Conservation (phyloP, 495 filamentous ascomycete species). For the Penicillium ochrochloron region DNA sequence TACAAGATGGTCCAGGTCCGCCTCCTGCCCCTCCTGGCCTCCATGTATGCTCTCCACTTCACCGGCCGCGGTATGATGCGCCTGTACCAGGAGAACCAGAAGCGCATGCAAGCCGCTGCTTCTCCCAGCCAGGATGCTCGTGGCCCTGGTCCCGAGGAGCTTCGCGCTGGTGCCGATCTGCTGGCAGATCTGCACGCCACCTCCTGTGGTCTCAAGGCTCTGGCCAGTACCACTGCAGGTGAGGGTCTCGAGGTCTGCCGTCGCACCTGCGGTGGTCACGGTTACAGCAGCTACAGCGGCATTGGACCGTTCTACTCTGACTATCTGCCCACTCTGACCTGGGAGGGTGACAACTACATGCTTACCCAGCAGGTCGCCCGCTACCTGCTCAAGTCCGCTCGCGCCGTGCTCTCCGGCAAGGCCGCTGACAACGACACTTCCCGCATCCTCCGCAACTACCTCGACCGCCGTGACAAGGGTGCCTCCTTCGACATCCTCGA, state of each 20-base stretch:
- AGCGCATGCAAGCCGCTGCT: conserved; percentile 57
- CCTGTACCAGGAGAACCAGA: conserved; percentile 68
- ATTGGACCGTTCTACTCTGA: conserved; percentile 71
- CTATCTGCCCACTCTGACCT: conserved; percentile 70
- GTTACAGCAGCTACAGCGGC: conserved; percentile 70
- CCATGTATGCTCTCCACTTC: conserved; percentile 77
- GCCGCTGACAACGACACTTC: conserved; percentile 60
- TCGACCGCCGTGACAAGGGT: conserved; percentile 64
- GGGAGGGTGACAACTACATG: conserved; percentile 77
- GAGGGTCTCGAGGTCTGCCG: conserved; percentile 73
- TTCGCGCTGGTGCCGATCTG: conserved; percentile 64
- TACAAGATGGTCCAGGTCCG: conserved; percentile 80
- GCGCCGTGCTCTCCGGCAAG: conserved; percentile 62
- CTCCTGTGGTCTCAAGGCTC: conserved; percentile 73
- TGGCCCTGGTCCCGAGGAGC: conserved; percentile 68
- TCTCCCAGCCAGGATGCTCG: conserved; percentile 48
- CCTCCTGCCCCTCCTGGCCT: conserved; percentile 68
- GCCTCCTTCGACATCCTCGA: conserved; percentile 70
- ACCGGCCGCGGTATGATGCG: conserved; percentile 71
- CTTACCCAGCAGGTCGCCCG: conserved; percentile 77
- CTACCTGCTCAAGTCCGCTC: conserved; percentile 69
- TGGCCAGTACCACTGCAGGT: conserved; percentile 67
- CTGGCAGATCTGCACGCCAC: conserved; percentile 75
- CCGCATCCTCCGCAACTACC: conserved; percentile 61
- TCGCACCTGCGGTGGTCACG: conserved; percentile 75